Evolutionary conservation across 2,329 filamentous ascomycete species (phyloP), one percentile per base, ranked within the genome.

Genomic region (Colletotrichum musae): DNA sequence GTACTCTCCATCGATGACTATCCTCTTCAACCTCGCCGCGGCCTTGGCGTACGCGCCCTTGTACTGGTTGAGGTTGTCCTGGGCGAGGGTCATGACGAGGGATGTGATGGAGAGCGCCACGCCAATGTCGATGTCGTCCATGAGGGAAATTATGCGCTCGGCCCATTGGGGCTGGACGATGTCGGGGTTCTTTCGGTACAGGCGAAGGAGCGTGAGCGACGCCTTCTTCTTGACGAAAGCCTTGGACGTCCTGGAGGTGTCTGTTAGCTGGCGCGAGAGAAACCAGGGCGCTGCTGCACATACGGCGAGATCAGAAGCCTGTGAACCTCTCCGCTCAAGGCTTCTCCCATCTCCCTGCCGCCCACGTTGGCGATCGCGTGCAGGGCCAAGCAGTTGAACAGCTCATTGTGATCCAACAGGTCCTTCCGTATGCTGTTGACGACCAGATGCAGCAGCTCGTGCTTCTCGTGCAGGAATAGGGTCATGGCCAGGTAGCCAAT

Each of bases 211-310:
- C 0, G 96, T 99, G 60, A 99, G 85, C 6, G 96, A 96, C 1
- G 96, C 95, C 86, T 99, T 99, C 84, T 99, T 99, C 87, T 99
- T 99, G 70, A 99, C 96, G 75, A 99, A 99, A 0, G 96, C 91
- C 81, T 98, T 99, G 1, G 95, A 98, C 7, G 85, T 86, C 54
- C 84, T 85, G 24, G 24, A 16, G 2, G 28, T 28, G 28, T 3
- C 7, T n/a, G 43, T 67, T 47, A 59, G 47, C 15, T 28, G 32
- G 32, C 10, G 15, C 13, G 39, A 10, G 18, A 32, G 12, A 48
- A 6, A 9, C 3, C 47, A 36, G 16, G 39, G 16, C 5, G 6
- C 13, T 6, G 12, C 4, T 57, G 56, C 53, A 87, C 93, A 77
- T 86, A 97, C 93, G 96, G 96, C 69, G 95, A 97, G 73, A 99